phyloP scores from a whole-genome alignment of 208 protist genomes.

The Wallacemonas sp. region DNA sequence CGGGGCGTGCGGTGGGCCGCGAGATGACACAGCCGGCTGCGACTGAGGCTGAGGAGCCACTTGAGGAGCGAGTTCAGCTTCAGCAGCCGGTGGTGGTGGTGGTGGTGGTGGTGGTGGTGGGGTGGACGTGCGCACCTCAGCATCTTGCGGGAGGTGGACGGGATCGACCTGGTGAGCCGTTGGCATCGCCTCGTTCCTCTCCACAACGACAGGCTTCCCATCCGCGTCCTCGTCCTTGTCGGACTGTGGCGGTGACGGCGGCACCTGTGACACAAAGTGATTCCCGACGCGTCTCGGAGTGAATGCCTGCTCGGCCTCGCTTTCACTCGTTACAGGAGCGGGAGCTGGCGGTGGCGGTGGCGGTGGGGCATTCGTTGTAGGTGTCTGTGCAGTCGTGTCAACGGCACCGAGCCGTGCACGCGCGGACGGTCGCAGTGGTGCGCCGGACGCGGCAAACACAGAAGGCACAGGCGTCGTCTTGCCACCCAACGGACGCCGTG shows the following conservation, averaged over 20 bases:
- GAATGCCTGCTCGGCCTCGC: neutral
- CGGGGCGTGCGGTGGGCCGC: neutral
- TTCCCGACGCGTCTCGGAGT: slow-evolving; percentile 8
- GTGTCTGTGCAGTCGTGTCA: too few species aligned
- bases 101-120: neutral
- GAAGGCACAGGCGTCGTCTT: neutral
- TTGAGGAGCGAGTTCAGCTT: too few species aligned
- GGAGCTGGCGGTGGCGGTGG: neutral
- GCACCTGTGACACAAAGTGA: neutral
- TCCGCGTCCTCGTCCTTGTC: too few species aligned
- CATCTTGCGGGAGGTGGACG: too few species aligned
- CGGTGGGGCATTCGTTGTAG: too few species aligned
- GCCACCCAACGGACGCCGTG: neutral
- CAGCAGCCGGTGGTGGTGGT: too few species aligned
- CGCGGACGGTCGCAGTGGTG: slow-evolving; percentile 3
- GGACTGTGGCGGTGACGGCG: too few species aligned
- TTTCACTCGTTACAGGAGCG: neutral
- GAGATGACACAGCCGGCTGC: too few species aligned
- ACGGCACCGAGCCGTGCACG: slow-evolving; percentile 4
- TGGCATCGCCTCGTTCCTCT: too few species aligned
- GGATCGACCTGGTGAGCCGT: too few species aligned
- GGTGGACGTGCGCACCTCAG: neutral
- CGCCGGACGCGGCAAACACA: neutral
- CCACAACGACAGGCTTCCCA: too few species aligned
- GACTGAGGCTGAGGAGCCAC: too few species aligned